phyloP scores from a whole-genome alignment of 2,329 filamentous ascomycete species.

The Pestalotiopsis sp. region DNA sequence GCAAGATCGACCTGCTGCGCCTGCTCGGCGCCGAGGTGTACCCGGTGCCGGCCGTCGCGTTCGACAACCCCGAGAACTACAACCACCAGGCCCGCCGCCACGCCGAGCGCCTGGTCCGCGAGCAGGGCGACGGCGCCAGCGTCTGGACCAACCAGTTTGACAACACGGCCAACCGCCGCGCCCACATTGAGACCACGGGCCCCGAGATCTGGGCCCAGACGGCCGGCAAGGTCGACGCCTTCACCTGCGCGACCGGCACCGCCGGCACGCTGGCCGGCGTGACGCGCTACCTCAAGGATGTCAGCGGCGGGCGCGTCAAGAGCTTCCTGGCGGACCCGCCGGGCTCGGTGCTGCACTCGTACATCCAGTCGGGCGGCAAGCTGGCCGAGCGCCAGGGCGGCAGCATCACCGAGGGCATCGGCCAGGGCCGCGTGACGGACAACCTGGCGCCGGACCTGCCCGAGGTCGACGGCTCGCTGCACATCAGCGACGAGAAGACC shows the following conservation, averaged over 20 bases:
- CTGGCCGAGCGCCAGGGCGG: slow-evolving; percentile 80
- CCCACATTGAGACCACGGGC: slow-evolving; percentile 95
- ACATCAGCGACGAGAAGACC: slow-evolving; percentile 89
- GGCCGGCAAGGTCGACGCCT: slow-evolving; percentile 81
- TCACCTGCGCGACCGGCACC: slow-evolving; percentile 93
- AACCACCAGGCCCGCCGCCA: slow-evolving; percentile 94
- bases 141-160: slow-evolving; percentile 99
- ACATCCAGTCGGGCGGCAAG: slow-evolving; percentile 83
- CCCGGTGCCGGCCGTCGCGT: slow-evolving; percentile 92
- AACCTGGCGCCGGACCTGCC: slow-evolving; percentile 86
- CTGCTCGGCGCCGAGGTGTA: slow-evolving; percentile 93
- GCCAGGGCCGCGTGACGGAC: slow-evolving; percentile 94
- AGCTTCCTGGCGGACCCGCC: slow-evolving; percentile 92
- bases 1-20: slow-evolving; percentile 92
- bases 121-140: slow-evolving; percentile 46
- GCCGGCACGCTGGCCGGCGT: slow-evolving; percentile 88
- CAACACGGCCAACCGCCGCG: slow-evolving; percentile 89
- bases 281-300: slow-evolving; percentile 86
- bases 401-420: slow-evolving; percentile 97
- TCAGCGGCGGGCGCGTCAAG: slow-evolving; percentile 77
- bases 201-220: slow-evolving; percentile 98
- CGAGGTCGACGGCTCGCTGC: slow-evolving; percentile 80
- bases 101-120: slow-evolving; percentile 79
- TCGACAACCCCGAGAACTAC: slow-evolving; percentile 95
- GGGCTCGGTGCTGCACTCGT: slow-evolving; percentile 89